Evolutionary conservation across 192 early-diverging fungal species (phyloP).

Genomic region (Coemansia asiatica): DNA sequence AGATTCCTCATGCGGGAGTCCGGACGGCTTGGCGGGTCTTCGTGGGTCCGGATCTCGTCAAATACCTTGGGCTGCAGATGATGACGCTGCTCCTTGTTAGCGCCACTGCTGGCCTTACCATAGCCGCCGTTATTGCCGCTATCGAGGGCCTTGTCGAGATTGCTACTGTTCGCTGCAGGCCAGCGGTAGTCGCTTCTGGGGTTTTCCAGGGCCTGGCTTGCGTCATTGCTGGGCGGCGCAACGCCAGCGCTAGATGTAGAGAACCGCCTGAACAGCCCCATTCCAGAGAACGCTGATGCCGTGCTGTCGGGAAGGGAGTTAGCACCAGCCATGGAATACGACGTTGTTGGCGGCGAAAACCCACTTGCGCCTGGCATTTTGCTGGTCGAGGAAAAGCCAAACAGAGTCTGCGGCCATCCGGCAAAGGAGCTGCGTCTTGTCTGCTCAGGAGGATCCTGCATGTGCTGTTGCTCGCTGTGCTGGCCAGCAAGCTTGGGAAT

Average conservation of each 20-base stretch:
- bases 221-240: neutral
- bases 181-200: constrained; percentile 1
- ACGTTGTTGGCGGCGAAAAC: constrained; percentile 5
- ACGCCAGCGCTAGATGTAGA: constrained; percentile 22
- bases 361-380: constrained; percentile 2
- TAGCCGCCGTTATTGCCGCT: no score
- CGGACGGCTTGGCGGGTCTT: constrained; percentile 41
- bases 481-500: constrained; percentile 15
- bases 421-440: no score
- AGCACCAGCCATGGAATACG: constrained; percentile 5
- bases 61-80: constrained; percentile 30
- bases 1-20: constrained; percentile 52
- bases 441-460: no score
- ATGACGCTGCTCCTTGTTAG: neutral
- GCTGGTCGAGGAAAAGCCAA: neutral
- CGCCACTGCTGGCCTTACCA: neutral
- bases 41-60: constrained; percentile 22
- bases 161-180: neutral
- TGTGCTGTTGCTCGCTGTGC: no score
- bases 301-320: constrained; percentile 22
- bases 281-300: constrained; percentile 27
- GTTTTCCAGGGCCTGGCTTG: no score
- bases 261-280: constrained; percentile 46
- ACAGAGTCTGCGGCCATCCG: neutral
- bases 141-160: neutral